phyloP scores from a whole-genome alignment of 352 stramenopile species.

The Phytophthora melonis region DNA sequence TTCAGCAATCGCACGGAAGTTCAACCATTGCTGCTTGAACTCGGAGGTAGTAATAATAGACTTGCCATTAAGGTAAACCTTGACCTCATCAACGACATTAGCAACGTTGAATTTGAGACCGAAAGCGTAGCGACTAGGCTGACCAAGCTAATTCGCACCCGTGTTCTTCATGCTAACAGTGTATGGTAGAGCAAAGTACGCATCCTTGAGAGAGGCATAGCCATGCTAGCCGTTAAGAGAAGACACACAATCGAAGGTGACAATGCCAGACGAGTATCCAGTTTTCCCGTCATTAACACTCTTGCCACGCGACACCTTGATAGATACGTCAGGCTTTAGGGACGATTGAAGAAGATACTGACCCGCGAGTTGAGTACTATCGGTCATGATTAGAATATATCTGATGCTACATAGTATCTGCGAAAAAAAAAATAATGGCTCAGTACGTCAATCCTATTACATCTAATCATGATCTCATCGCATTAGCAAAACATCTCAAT shows the following conservation, averaged over 20 bases:
- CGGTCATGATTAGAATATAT: conserved; percentile 1
- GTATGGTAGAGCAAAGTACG: too few relatives aligned
- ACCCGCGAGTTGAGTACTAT: neutral
- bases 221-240: too few relatives aligned
- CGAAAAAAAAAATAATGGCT: neutral
- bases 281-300: too few relatives aligned
- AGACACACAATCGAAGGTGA: too few relatives aligned
- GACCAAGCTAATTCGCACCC: too few relatives aligned
- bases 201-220: too few relatives aligned
- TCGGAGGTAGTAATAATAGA: neutral
- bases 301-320: too few relatives aligned
- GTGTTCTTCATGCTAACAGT: too few relatives aligned
- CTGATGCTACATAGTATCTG: neutral
- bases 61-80: conserved; percentile 7
- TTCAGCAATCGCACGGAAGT: neutral
- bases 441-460: neutral
- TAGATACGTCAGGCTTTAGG: too few relatives aligned
- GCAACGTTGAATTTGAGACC: neutral
- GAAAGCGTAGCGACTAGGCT: neutral
- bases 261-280: too few relatives aligned
- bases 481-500: neutral
- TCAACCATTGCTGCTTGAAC: neutral
- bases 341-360: neutral
- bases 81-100: neutral
- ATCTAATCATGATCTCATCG: neutral